Base-by-base conservation (phyloP, 2,329 filamentous ascomycete genomes). In the Amauroascus verrucosus region DNA sequence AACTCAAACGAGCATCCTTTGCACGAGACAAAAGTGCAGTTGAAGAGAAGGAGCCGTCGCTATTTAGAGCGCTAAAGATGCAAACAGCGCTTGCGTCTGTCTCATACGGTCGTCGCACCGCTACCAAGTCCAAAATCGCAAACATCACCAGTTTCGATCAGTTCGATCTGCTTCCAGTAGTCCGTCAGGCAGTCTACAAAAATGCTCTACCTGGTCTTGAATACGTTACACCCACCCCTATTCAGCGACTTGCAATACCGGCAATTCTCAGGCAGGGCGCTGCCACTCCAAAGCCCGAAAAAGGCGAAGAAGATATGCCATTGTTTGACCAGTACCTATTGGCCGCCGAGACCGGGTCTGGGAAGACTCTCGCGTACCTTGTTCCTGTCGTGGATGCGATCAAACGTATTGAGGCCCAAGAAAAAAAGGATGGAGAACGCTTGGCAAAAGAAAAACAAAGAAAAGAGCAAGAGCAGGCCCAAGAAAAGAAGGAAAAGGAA, bases 341-440 rank as follows among this genome's bases (percentile, higher is more conserved):
- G 48, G 93, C 93, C 3, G 93, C 93, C 9, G 93, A 98, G 74
- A 98, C 93, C 0, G 93, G 93, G 11, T 97, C 93, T 0, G 93
- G 93, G 56, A 98, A 98, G 75, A 98, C 93, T 0, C 75, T 98
- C 57, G 88, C 93, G 7, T 98, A 98, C 65, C 74, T 97, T 4
- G 71, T 96, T 4, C 94, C 93, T 0, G 78, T 84, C 14, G 76
- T 98, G 50, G 83, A 98, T 69, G 86, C 87, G 7, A 70, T 98
- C 62, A 98, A 98, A 72, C 74, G 80, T 32, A 82, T 81, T 5
- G 87, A 91, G 64, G 74, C 75, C 0, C 67, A 72, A 11, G 84
- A 89, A 58, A 76, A 80, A 53, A 75, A 79, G 1, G 65, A 68
- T 51, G 38, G 54, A 18, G 65, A 68, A 52, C 81, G 82, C 56